Percentiles rank a stretch among this genome's conserved stretches.
Evolutionary conservation across 1,284 basidiomycete genomes (phyloP).

Genomic region (Austropuccinia psidii): DNA sequence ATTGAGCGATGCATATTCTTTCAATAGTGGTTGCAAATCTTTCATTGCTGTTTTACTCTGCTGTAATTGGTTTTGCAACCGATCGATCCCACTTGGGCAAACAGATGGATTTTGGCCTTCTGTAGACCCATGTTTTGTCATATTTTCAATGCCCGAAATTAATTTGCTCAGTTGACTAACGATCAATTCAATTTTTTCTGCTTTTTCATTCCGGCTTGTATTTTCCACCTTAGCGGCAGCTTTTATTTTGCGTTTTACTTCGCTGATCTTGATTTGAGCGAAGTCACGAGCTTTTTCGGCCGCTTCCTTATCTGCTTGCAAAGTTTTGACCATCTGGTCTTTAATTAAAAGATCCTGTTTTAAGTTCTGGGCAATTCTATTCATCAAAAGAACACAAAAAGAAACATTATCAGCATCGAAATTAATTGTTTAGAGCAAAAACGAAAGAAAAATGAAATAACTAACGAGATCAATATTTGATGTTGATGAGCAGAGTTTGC

Average conservation of each 20-base stretch:
- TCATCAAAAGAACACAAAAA: background rate
- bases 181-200: background rate
- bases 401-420: background rate
- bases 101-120: too few relatives aligned
- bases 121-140: too few relatives aligned
- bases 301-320: background rate
- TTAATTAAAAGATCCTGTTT: slow-evolving; percentile 7
- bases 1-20: too few relatives aligned
- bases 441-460: background rate
- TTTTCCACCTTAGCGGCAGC: background rate
- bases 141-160: too few relatives aligned
- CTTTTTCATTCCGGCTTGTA: background rate
- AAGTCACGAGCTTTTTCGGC: background rate
- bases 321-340: background rate
- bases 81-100: too few relatives aligned
- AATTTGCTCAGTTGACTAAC: too few relatives aligned
- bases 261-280: background rate
- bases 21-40: too few relatives aligned
- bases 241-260: background rate
- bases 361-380: background rate
- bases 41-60: too few relatives aligned
- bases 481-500: background rate
- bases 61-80: too few relatives aligned
- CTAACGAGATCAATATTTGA: background rate
- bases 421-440: background rate